Evolutionary conservation across 2,329 filamentous ascomycete genomes (phyloP).

Genomic region (Penicillium palitans): DNA sequence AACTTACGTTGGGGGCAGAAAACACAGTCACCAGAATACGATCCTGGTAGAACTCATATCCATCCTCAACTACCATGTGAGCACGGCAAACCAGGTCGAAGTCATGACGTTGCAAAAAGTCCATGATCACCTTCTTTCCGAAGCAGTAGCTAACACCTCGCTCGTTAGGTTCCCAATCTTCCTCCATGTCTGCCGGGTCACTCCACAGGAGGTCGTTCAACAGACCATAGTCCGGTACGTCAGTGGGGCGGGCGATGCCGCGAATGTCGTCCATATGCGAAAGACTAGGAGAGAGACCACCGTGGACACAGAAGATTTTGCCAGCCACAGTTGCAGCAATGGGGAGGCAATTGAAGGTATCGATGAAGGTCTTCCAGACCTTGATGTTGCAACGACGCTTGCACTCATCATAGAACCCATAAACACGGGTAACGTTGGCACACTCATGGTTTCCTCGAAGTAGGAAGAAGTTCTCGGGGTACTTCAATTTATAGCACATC

Average conservation of each 20-base stretch:
- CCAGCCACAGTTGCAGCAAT: slow-evolving; percentile 96
- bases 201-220: slow-evolving; percentile 96
- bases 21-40: slow-evolving; percentile 94
- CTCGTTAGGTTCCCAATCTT: slow-evolving; percentile 97
- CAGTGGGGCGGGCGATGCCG: slow-evolving; percentile 90
- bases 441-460: slow-evolving; percentile 95
- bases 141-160: slow-evolving; percentile 98
- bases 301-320: slow-evolving; percentile 98
- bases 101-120: slow-evolving; percentile 91
- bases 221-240: slow-evolving; percentile 94
- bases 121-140: slow-evolving; percentile 95
- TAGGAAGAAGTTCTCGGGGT: slow-evolving; percentile 95
- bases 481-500: slow-evolving; percentile 96
- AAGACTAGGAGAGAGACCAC: slow-evolving; percentile 86
- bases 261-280: slow-evolving; percentile 98
- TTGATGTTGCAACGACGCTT: slow-evolving; percentile 96
- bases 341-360: slow-evolving; percentile 92
- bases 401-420: slow-evolving; percentile 98
- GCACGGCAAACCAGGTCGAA: slow-evolving; percentile 96
- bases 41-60: slow-evolving; percentile 98
- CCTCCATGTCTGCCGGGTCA: slow-evolving; percentile 96
- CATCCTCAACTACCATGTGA: slow-evolving; percentile 99
- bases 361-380: slow-evolving; percentile 96
- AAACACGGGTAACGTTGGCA: slow-evolving; percentile 91
- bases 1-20: slow-evolving; percentile 89